phyloP scores from a whole-genome alignment of 805 yeast species.

The Spathaspora hagerdaliae region DNA sequence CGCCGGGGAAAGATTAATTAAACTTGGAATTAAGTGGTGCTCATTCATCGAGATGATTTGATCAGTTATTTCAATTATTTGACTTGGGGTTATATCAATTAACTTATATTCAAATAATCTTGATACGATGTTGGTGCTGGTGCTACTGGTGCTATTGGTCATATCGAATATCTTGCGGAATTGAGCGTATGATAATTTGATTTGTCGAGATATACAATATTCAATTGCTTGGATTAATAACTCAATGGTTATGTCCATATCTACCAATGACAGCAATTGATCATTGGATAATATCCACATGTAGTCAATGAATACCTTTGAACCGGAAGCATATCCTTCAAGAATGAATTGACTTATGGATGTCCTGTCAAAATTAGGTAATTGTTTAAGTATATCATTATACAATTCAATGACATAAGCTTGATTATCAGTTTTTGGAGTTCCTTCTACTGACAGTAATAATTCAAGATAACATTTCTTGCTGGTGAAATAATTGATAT shows the following conservation, averaged over 20 bases:
- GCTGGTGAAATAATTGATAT: constrained; percentile 4
- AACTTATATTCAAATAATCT: constrained; percentile 7
- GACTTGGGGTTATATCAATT: constrained; percentile 1
- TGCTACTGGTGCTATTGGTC: too few species aligned
- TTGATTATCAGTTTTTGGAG: background rate
- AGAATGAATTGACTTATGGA: constrained; percentile 1
- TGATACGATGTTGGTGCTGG: too few species aligned
- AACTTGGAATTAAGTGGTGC: constrained; percentile 7
- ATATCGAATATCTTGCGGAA: too few species aligned
- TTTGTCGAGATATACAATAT: background rate
- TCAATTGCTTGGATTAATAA: constrained; percentile 5
- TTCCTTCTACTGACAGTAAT: too few species aligned
- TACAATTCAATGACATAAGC: background rate
- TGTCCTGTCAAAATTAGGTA: background rate
- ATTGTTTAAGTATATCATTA: constrained; percentile 2
- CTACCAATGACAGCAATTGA: constrained; percentile 9
- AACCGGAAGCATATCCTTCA: background rate
- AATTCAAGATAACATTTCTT: background rate
- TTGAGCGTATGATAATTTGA: background rate
- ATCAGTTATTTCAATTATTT: background rate
- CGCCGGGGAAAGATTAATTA: constrained; percentile 6
- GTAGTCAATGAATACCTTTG: background rate
- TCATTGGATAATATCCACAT: constrained; percentile 10
- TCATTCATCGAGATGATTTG: background rate
- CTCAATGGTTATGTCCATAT: background rate